phyloP scores from a whole-genome alignment of 1,139 yeast genomes.

The Geotrichum cucujoidarum region DNA sequence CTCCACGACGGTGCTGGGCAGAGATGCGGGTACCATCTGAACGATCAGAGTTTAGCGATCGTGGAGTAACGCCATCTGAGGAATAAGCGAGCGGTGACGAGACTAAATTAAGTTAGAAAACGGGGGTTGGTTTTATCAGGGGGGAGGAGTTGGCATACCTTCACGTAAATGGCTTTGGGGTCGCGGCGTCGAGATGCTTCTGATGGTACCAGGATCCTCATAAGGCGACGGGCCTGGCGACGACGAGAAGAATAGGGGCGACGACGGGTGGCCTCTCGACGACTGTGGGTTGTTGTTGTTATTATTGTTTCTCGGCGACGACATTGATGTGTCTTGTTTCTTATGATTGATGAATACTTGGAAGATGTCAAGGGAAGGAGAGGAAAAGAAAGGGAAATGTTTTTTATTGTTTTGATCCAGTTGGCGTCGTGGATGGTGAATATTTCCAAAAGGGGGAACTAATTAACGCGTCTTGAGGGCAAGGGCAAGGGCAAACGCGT shows the following conservation, averaged over 20 bases:
- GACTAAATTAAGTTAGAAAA: no score
- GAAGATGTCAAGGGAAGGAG: no score
- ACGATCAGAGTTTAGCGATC: conserved; percentile 6
- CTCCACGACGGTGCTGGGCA: conserved; percentile 11
- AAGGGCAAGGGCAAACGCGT: neutral
- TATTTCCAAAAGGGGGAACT: neutral
- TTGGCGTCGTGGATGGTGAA: neutral
- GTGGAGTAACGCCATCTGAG: conserved; percentile 7
- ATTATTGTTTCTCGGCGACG: conserved; percentile 6
- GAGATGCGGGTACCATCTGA: neutral
- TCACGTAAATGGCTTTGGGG: conserved; percentile 21
- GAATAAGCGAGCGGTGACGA: conserved; percentile 15
- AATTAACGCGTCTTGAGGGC: neutral
- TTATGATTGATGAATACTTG: no score
- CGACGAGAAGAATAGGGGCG: conserved; percentile 61
- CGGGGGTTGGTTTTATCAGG: neutral
- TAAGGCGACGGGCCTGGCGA: conserved; percentile 40
- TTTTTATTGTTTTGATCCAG: conserved; percentile 5
- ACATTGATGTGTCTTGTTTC: no score
- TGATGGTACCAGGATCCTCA: conserved; percentile 10
- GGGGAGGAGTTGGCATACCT: neutral
- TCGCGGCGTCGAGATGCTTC: conserved; percentile 34
- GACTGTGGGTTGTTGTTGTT: conserved; percentile 4
- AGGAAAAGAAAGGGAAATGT: neutral
- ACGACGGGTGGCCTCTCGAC: conserved; percentile 40